Evolutionary conservation across 2,329 filamentous ascomycete species (phyloP).

Genomic region (Davidsoniella eucalypti): DNA sequence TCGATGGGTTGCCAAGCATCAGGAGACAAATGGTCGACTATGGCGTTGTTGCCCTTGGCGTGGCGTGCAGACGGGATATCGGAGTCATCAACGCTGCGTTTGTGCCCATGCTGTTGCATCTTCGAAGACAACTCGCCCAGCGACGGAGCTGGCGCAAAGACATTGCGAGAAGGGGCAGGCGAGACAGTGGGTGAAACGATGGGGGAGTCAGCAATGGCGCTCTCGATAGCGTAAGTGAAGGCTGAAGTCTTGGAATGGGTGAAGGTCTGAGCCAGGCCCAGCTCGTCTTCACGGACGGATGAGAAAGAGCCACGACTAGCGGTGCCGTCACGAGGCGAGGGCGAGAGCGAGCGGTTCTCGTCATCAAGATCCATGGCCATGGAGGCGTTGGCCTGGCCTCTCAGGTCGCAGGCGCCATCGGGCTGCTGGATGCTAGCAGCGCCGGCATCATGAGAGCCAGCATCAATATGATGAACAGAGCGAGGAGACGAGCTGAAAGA

Average conservation of each 20-base stretch:
- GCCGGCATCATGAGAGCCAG: not conserved
- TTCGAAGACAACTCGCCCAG: not conserved
- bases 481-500: constrained; percentile 4
- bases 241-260: constrained; percentile 46
- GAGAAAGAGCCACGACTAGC: constrained; percentile 38
- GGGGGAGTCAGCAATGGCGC: constrained; percentile 33
- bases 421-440: not conserved
- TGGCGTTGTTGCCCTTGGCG: not conserved
- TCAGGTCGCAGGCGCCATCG: not conserved
- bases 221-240: constrained; percentile 33
- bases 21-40: constrained; percentile 33
- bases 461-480: constrained; percentile 6
- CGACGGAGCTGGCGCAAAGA: constrained; percentile 30
- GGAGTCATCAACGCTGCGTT: not conserved
- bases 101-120: not conserved
- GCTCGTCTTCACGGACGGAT: constrained; percentile 43
- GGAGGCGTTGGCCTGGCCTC: not conserved
- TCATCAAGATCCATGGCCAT: not conserved
- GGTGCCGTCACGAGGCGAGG: constrained; percentile 5
- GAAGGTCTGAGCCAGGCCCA: constrained; percentile 44
- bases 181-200: constrained; percentile 33
- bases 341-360: constrained; percentile 4
- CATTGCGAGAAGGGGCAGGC: constrained; percentile 30
- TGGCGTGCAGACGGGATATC: not conserved
- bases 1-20: constrained; percentile 42